Conservation (phyloP, 2,329 filamentous ascomycete genomes). For the Colletotrichum tabaci region DNA sequence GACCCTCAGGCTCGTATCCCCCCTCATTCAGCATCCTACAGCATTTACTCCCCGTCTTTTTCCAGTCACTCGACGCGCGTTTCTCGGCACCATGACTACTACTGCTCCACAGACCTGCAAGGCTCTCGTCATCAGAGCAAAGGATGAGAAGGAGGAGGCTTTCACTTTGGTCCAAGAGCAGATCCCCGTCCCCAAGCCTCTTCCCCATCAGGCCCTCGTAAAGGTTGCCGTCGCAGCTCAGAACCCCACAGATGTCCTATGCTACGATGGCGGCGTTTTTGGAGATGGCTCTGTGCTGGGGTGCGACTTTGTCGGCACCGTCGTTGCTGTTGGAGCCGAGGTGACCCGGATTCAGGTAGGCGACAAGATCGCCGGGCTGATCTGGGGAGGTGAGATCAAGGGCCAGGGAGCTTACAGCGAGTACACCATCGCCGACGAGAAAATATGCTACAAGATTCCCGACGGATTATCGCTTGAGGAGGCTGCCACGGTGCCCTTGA, state of each 20-base stretch:
- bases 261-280: conserved; percentile 1
- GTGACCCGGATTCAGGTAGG: neutral
- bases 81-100: neutral
- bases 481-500: conserved; percentile 2
- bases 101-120: conserved; percentile 1
- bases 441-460: conserved; percentile 1
- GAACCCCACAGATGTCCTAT: conserved; percentile 1
- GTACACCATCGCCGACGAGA: conserved; percentile 3
- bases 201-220: conserved; percentile 1
- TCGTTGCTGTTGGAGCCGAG: neutral
- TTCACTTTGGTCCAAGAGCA: conserved; percentile 4
- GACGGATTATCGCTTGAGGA: neutral
- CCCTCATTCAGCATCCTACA: neutral
- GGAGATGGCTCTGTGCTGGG: conserved; percentile 9
- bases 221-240: conserved; percentile 3
- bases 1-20: neutral
- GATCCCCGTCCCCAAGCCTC: conserved; percentile 1
- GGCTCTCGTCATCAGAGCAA: neutral
- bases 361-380: conserved; percentile 2
- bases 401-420: neutral
- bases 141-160: neutral
- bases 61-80: neutral
- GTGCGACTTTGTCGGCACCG: conserved; percentile 9
- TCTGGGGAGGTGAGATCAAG: conserved; percentile 12
- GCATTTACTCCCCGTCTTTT: neutral